Evolutionary conservation across 306 rosid species (phyloP).

Genomic region (Fagus crenata): DNA sequence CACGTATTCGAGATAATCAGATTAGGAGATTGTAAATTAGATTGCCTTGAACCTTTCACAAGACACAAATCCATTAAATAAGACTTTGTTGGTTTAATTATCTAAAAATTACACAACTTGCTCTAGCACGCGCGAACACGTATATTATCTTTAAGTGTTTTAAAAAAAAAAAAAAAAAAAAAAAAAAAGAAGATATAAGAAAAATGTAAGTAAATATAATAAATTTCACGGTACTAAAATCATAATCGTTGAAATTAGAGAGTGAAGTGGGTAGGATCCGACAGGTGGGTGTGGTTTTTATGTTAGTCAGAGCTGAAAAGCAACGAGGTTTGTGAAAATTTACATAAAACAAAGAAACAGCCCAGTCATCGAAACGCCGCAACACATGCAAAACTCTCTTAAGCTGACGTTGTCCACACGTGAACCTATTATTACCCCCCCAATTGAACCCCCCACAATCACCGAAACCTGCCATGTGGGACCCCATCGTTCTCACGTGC

Average conservation of each 20-base stretch:
- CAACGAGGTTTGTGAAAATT: neutral
- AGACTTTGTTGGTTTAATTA: neutral
- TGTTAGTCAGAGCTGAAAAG: constrained; percentile 1
- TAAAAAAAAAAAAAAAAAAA: too few species aligned
- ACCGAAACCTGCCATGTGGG: constrained; percentile 16
- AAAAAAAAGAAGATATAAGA: too few species aligned
- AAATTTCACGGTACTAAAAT: neutral
- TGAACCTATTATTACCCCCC: constrained; percentile 42
- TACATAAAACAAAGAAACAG: constrained; percentile 36
- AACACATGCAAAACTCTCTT: constrained; percentile 48
- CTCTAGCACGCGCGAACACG: neutral
- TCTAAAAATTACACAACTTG: neutral
- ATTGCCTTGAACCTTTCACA: too few species aligned
- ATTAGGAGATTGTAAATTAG: too few species aligned
- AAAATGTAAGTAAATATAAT: too few species aligned
- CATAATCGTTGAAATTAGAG: neutral
- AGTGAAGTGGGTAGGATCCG: neutral
- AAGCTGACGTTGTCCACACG: constrained; percentile 67
- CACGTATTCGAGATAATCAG: too few species aligned
- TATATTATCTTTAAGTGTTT: neutral
- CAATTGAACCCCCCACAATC: neutral
- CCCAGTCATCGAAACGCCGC: constrained; percentile 64
- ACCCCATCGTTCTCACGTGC: constrained; percentile 70
- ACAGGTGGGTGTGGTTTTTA: neutral
- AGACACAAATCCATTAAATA: neutral